phyloP scores from a whole-genome alignment of 1,284 basidiomycete genomes.

The Ustilago lituana region DNA sequence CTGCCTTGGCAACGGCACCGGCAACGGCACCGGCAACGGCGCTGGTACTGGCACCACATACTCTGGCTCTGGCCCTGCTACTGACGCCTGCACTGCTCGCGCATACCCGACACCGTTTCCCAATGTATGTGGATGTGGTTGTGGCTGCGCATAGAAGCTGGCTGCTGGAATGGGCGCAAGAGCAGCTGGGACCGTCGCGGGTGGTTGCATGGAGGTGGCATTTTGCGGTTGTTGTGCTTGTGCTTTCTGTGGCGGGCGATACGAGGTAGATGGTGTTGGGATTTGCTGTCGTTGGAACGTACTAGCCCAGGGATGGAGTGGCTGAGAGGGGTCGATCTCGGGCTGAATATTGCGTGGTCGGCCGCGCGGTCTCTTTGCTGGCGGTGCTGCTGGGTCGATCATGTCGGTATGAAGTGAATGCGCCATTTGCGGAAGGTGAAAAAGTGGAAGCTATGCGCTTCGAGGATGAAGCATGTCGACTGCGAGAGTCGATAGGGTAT shows the following conservation, averaged over 20 bases:
- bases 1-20: conserved; percentile 4
- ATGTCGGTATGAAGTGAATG: conserved; percentile 3
- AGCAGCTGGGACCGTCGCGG: not conserved
- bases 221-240: not conserved
- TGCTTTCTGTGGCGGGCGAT: not conserved
- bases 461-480: conserved; percentile 1
- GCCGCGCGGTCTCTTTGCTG: conserved; percentile 6
- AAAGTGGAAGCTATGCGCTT: not conserved
- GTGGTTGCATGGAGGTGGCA: conserved; percentile 1
- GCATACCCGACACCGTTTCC: too few relatives aligned
- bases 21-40: not conserved
- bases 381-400: conserved; percentile 8
- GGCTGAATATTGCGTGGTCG: conserved; percentile 15
- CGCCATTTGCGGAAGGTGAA: not conserved
- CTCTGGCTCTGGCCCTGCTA: not conserved
- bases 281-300: not conserved
- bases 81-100: not conserved
- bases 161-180: conserved; percentile 3
- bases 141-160: conserved; percentile 18
- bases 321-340: conserved; percentile 17
- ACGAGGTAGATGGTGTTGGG: not conserved
- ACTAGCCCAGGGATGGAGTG: conserved; percentile 34
- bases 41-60: conserved; percentile 1
- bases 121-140: too few relatives aligned
- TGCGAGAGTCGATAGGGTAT: too few relatives aligned